Base-by-base conservation (phyloP, 495 filamentous ascomycete genomes). In the Penicillium maclennaniae region DNA sequence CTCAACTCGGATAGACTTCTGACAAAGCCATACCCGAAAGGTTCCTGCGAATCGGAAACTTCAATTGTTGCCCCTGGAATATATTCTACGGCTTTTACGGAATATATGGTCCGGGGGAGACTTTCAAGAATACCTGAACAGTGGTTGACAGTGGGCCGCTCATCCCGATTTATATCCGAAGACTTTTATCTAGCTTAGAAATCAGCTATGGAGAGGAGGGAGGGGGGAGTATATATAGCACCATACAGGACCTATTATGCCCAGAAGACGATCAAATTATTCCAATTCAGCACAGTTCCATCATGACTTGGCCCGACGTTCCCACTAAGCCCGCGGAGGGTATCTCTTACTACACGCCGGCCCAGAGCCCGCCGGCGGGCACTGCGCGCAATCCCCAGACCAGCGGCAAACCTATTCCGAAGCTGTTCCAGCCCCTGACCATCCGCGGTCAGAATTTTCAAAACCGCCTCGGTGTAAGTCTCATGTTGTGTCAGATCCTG, bases 321-420 rank as follows among this genome's bases (percentile, higher is more conserved):
- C 49, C 60, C 16, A 71, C 70, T 49, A 67, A 67, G 36, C 55
- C 77, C 46, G 79, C 79, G 14, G 47, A 65, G 45, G 79, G 79
- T 41, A 77, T 87, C 55, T 75, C 83, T 31, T 90, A 84, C 73
- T 89, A 81, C 70, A 87, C 87, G 0, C 87, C 87, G 2, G 76
- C 70, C 2, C 87, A 90, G 59, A 58, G 69, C 2, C 83, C 84
- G 1, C 80, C 86, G 1, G 77, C 83, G 6, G 87, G 87, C 9
- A 87, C 84, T 1, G 84, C 86, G 4, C 72, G 78, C 7, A 69
- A 83, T 49, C 80, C 83, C 7, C 82, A 87, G 51, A 72, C 77
- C 4, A 72, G 78, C 67, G 79, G 78, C 20, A 74, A 73, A 28
- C 58, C 72, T 4, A 76, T 81, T 20, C 85, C 86, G 0, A 89